Base-by-base conservation (phyloP, 1,139 yeast species). In the Saccharomycopsis crataegensis region DNA sequence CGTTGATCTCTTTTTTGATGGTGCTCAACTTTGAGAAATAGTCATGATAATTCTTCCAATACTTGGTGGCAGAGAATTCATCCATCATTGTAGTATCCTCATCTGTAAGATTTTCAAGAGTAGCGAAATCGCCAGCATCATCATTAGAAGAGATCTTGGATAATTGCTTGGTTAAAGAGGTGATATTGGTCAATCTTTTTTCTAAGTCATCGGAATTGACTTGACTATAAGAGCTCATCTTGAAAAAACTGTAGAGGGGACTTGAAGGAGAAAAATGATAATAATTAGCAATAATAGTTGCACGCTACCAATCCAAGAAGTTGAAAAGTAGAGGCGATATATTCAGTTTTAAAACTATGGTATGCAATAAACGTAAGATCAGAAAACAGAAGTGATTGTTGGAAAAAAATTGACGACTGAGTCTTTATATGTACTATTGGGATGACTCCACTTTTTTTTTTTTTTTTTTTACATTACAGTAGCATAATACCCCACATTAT, bases 21-120 rank as follows among this genome's bases (percentile, higher is more conserved):
- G 50, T 45, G 8, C 32, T 34, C 31, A 56, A 50, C 43, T 51
- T 56, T n/a, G 52, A 38, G 43, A 40, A 50, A 48, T 52, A 56
- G 22, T 53, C 57, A 22, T 54, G 57, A 42, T 56, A 56, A 17
- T 56, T 53, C 38, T 56, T 56, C 58, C 58, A 56, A 42, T 56
- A 56, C 44, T 54, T 45, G 7, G 57, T 51, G 11, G 49, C 57
- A 17, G 50, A 48, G 9, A 51, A 16, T 11, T 44, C 45, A 22
- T 46, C 53, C 40, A n/a, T 11, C 11, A 5, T 22, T 8, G 28
- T 17, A 2, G 14, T 4, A 5, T 46, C 57, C 14, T 16, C 49
- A n/a, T 44, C 49, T 12, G 5, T 14, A 6, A 16, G 48, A 17
- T 31, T 34, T 22, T 51, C 57, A 17, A 14, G 9, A 32, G 12